Percentiles rank a stretch among this genome's conserved stretches.
phyloP scores from a whole-genome alignment of 305 asterid genomes.

The Plantago coronopus region DNA sequence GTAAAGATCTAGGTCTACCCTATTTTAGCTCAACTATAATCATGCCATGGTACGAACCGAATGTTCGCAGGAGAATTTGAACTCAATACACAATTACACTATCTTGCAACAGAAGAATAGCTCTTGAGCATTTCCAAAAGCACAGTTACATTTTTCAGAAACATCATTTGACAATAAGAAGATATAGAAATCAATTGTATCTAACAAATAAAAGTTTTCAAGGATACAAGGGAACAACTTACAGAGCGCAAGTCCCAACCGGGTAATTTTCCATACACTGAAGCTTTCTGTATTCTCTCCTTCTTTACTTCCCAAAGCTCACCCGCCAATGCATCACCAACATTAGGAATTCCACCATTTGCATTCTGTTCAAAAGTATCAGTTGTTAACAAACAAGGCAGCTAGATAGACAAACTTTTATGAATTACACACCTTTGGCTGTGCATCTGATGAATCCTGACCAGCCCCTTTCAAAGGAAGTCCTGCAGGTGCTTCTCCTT shows the following conservation, averaged over 20 bases:
- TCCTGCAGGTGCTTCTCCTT: constrained; percentile 99
- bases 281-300: constrained; percentile 91
- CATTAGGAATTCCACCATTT: constrained; percentile 76
- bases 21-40: too few species aligned
- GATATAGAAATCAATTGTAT: neutral
- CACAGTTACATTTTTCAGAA: neutral
- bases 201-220: constrained; percentile 1
- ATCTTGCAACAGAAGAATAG: neutral
- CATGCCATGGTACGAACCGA: too few species aligned
- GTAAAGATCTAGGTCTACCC: too few species aligned
- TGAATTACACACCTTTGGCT: constrained; percentile 57
- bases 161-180: neutral
- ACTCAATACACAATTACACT: too few species aligned
- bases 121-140: neutral
- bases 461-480: constrained; percentile 99
- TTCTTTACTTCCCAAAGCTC: constrained; percentile 96
- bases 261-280: constrained; percentile 72
- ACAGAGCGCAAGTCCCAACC: constrained; percentile 99
- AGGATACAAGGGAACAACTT: constrained; percentile 35
- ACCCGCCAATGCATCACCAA: constrained; percentile 94
- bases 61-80: too few species aligned
- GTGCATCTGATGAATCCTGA: constrained; percentile 94
- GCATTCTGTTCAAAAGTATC: constrained; percentile 48
- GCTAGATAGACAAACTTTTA: neutral
- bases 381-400: neutral